These are phyloP conservation scores for Trichophyton schoenleinii DNA, from an alignment of 2,329 filamentous ascomycete genomes.

Conservation along the genomic window DNA sequence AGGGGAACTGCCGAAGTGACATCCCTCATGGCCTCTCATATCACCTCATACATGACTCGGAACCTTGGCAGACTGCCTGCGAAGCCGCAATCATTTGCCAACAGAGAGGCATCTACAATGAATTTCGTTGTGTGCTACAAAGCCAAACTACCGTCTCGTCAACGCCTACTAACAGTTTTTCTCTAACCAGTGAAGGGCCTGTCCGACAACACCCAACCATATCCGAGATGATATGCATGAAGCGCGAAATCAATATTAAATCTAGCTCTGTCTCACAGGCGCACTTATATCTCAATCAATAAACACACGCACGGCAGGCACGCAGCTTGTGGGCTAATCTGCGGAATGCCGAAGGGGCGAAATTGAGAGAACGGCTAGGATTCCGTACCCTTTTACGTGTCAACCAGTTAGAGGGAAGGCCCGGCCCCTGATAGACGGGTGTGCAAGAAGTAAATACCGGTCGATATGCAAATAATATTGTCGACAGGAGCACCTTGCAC, in stretches of 20 bases:
- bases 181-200: background rate
- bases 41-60: background rate
- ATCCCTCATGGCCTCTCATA: background rate
- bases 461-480: background rate
- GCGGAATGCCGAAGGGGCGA: background rate
- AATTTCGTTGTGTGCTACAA: background rate
- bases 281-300: slow-evolving; percentile 1
- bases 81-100: background rate
- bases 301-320: background rate
- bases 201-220: background rate
- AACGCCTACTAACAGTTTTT: background rate
- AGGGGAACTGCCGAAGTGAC: background rate
- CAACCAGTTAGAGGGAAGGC: background rate
- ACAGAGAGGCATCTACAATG: background rate
- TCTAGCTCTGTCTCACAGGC: slow-evolving; percentile 9
- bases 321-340: background rate
- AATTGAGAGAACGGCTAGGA: background rate
- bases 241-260: slow-evolving; percentile 6
- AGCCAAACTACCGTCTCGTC: background rate
- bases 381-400: background rate
- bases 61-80: background rate
- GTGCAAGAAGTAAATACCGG: slow-evolving; percentile 1
- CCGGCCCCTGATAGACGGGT: background rate
- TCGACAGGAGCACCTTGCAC: background rate
- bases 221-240: slow-evolving; percentile 6